Percentiles rank a stretch among this genome's conserved stretches.
phyloP scores from a whole-genome alignment of 805 yeast species.

The Starmerella vitae region DNA sequence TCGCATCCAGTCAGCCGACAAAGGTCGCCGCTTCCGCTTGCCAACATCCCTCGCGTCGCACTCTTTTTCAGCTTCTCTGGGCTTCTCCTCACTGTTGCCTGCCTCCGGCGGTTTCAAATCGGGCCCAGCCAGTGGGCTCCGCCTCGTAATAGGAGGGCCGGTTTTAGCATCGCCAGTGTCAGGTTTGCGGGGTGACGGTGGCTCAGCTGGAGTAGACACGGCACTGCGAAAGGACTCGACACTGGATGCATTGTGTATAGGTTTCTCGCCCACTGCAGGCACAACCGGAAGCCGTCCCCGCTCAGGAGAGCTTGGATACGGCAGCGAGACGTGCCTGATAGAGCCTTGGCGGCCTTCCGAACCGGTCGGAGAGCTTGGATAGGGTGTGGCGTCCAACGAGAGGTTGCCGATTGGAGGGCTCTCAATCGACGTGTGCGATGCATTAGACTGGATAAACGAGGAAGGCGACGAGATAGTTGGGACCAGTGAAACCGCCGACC shows the following conservation, averaged over 20 bases:
- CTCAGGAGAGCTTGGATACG: constrained; percentile 5
- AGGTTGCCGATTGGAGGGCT: not conserved
- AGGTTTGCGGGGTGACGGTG: not conserved
- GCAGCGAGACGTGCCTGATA: not conserved
- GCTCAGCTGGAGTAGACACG: not conserved
- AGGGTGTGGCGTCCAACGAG: not conserved
- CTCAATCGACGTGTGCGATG: not conserved
- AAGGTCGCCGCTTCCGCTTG: constrained; percentile 8
- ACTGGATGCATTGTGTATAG: not conserved
- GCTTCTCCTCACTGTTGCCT: not conserved
- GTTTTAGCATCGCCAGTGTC: not conserved
- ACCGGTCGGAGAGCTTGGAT: not conserved
- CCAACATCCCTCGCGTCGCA: not conserved
- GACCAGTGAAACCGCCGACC: not conserved
- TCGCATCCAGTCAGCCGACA: constrained; percentile 11
- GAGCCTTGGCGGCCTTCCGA: not conserved
- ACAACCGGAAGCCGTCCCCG: not conserved
- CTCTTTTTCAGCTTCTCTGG: not conserved
- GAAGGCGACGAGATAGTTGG: not conserved
- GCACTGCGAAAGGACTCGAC: not conserved
- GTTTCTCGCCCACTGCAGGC: not conserved
- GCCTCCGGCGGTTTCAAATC: not conserved
- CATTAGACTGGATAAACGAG: not conserved
- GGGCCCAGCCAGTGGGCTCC: too few relatives aligned
- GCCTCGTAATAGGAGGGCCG: not conserved